A percentile compares a stretch with the other conserved stretches of the same genome.
phyloP scores from a whole-genome alignment of 31 red algal genomes.

The Endocladia muricata region DNA sequence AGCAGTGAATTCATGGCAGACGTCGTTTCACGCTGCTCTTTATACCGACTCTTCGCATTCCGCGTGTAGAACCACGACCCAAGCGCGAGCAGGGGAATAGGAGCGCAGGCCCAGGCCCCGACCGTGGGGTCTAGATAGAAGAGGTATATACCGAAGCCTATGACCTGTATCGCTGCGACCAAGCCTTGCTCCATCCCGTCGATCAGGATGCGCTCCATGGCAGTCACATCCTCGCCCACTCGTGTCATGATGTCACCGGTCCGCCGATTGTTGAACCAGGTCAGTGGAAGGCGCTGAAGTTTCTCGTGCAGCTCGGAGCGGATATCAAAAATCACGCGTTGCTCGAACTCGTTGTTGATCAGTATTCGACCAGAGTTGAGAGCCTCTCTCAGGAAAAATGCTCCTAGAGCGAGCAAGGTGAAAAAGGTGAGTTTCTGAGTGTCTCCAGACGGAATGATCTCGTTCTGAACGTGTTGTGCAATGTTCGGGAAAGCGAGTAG shows the following conservation, averaged over 20 bases:
- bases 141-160: neutral
- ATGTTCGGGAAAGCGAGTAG: too few relatives aligned
- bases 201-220: constrained; percentile 17
- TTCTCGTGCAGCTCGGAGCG: constrained; percentile 12
- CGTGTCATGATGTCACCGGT: constrained; percentile 31
- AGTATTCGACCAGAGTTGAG: too few relatives aligned
- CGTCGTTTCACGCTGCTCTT: neutral
- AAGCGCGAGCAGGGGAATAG: neutral
- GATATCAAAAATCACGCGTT: too few relatives aligned
- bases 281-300: neutral
- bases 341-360: too few relatives aligned
- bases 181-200: constrained; percentile 17
- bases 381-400: too few relatives aligned
- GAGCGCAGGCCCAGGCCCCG: neutral
- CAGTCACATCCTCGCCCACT: constrained; percentile 15
- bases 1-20: neutral
- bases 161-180: constrained; percentile 2
- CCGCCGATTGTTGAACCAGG: constrained; percentile 16
- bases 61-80: neutral
- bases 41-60: neutral
- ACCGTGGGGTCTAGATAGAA: neutral
- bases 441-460: too few relatives aligned
- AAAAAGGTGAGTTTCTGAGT: too few relatives aligned
- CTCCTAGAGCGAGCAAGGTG: too few relatives aligned
- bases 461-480: too few relatives aligned